These are phyloP conservation scores for Scheffersomyces illinoinensis DNA, from an alignment of 1,139 yeast genomes.

Conservation along the genomic window DNA sequence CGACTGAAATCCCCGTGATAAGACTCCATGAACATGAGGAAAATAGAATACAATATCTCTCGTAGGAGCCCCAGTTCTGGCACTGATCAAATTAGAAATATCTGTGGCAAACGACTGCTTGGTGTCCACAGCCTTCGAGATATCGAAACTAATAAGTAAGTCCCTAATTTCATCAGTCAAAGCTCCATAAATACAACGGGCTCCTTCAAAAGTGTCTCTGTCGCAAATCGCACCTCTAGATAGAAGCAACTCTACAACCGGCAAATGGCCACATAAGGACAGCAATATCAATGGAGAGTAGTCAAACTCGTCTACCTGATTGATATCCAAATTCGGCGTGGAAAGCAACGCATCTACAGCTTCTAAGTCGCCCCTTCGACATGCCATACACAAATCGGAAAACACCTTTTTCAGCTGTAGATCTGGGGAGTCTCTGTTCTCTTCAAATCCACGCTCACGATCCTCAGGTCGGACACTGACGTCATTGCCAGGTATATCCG, in stretches of 20 bases:
- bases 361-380: slow-evolving; percentile 68
- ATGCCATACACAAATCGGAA: slow-evolving; percentile 58
- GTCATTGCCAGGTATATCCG: not conserved
- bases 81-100: slow-evolving; percentile 50
- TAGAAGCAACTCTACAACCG: slow-evolving; percentile 58
- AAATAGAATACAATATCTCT: slow-evolving; percentile 41
- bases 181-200: slow-evolving; percentile 78
- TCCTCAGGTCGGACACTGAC: not conserved
- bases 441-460: not conserved
- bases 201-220: slow-evolving; percentile 79
- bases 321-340: slow-evolving; percentile 56
- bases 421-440: not conserved
- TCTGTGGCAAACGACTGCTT: slow-evolving; percentile 78
- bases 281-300: slow-evolving; percentile 74
- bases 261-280: slow-evolving; percentile 71
- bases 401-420: slow-evolving; percentile 21
- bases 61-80: slow-evolving; percentile 25
- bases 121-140: slow-evolving; percentile 66
- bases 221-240: slow-evolving; percentile 73
- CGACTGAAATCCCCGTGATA: slow-evolving; percentile 11
- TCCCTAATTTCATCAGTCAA: slow-evolving; percentile 64
- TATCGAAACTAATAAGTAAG: slow-evolving; percentile 58
- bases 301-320: slow-evolving; percentile 70
- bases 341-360: slow-evolving; percentile 56
- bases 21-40: slow-evolving; percentile 17